These are phyloP conservation scores for Lanmaoa pseudosensibilis DNA, from an alignment of 768 basidiomycete genomes.

Conservation along the genomic window DNA sequence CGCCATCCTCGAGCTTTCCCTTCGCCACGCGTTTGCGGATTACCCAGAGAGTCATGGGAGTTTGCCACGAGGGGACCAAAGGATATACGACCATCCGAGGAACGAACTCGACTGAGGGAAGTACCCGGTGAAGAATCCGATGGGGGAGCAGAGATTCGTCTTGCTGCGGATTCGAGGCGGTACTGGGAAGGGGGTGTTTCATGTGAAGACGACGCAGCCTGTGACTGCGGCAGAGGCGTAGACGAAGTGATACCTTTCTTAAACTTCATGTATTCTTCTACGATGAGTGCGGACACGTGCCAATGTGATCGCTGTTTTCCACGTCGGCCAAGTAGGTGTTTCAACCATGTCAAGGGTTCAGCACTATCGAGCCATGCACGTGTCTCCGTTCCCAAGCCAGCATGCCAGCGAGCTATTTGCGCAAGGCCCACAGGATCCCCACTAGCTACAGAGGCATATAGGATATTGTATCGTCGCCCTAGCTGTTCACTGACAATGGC, in stretches of 20 bases:
- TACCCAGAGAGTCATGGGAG: slow-evolving; percentile 47
- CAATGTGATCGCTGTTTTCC: slow-evolving; percentile 48
- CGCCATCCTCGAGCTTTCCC: slow-evolving; percentile 29
- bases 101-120: slow-evolving; percentile 39
- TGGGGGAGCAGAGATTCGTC: slow-evolving; percentile 33
- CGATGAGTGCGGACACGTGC: slow-evolving; percentile 66
- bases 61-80: slow-evolving; percentile 58
- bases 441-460: slow-evolving; percentile 41
- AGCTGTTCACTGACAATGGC: slow-evolving; percentile 65
- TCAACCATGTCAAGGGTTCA: slow-evolving; percentile 76
- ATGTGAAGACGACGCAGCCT: slow-evolving; percentile 14
- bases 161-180: slow-evolving; percentile 11
- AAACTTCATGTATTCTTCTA: slow-evolving; percentile 62
- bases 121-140: slow-evolving; percentile 42
- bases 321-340: slow-evolving; percentile 56
- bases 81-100: slow-evolving; percentile 50
- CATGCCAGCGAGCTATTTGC: slow-evolving; percentile 60
- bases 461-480: slow-evolving; percentile 58
- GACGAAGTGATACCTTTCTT: slow-evolving; percentile 29
- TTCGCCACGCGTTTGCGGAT: slow-evolving; percentile 47
- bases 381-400: slow-evolving; percentile 46
- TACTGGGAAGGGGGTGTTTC: slow-evolving; percentile 12
- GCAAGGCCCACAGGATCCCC: slow-evolving; percentile 43
- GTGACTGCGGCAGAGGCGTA: slow-evolving; percentile 15
- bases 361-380: slow-evolving; percentile 57